Base-by-base conservation (phyloP, 169 alveolate species). In the Plasmodium fragile region DNA sequence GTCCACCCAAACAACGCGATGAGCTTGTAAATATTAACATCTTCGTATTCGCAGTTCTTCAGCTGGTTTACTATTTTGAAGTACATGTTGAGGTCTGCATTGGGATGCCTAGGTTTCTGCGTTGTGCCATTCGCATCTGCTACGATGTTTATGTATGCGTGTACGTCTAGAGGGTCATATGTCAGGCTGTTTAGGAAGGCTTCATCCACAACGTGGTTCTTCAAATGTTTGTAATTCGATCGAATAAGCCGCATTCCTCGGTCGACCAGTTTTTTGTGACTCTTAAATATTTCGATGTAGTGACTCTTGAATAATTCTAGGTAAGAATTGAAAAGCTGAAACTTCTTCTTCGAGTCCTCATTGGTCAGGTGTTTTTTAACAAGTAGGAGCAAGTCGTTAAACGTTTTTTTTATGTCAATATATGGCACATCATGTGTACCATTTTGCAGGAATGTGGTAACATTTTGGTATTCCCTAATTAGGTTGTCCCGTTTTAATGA, bases 1-100 rank as follows among this genome's bases (percentile, higher is more conserved):
- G 94, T 73, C 94, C 94, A 89, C 16, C 94, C 94, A 3, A 78
- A 79, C 70, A 89, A 59, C 0, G 94, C 36, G 43, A 89, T 55
- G 11, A 79, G 22, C 72, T 89, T 89, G 53, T 53, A 89, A 22
- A 89, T 25, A 79, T 52, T 79, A 7, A 80, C 11, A 65, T 89
- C 59, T 43, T 79, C 79, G 34, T 41, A 89, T 41, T 89, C 78
- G 52, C 41, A 55, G 10, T 65, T 65, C 49, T 39, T 89, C 82
- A 89, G 8, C 52, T 89, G 43, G 8, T 34, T 30, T 3, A 89
- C 82, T 36, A 89, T 89, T 80, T 89, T 89, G 52, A 79, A 25
- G 39, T 89, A 89, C 81, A 43, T 65, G 55, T 89, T 78, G n/a
- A 89, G 70, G 45, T 89, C 94, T 45, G 34, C 94, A 59, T 79